Base-by-base conservation (phyloP, 2,329 filamentous ascomycete species). In the Diaporthe vexans region DNA sequence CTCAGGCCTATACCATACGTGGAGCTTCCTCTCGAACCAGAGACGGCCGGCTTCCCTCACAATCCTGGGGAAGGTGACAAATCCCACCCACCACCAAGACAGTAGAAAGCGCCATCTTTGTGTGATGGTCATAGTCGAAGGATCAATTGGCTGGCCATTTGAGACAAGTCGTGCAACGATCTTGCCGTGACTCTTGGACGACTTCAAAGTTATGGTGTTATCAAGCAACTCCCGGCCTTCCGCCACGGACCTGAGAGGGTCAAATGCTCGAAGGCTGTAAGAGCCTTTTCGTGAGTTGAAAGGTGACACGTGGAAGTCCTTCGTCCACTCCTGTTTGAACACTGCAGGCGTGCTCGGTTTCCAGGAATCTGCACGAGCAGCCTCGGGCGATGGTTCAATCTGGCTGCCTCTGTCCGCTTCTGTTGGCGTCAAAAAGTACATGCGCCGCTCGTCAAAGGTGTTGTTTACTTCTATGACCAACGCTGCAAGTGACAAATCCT, bases 381-480 rank as follows among this genome's bases (percentile, higher is more conserved):
- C 8, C 21, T 8, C 46, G 10, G 65, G 52, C 4, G 57, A 46
- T 8, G 24, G 48, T 37, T 68, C 77, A 4, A 78, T 72, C 24
- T 78, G 76, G 26, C 79, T 65, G 48, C 43, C 43, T 5, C 24
- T 65, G 21, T 71, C 54, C 61, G 61, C 73, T 65, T 73, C 17
- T 21, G n/a, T 24, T n/a, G 83, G 82, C 35, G 86, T 85, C 17
- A 94, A 82, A 48, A 92, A 85, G 78, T 94, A 94, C 81, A 92
- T 88, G 13, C 92, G 88, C 68, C 92, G 87, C 81, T 95, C 93
- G 65, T 90, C 92, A 79, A 94, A 95, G 0, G 92, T 94, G 78
- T 95, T 95, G 82, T 94, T 94, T 59, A 95, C 92, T 80, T 95
- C 93, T 0, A 94, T 80, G 1, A 95, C 86, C 82, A 94, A 91